Conservation (phyloP, 495 filamentous ascomycete genomes). For the Penicillium pulvis region DNA sequence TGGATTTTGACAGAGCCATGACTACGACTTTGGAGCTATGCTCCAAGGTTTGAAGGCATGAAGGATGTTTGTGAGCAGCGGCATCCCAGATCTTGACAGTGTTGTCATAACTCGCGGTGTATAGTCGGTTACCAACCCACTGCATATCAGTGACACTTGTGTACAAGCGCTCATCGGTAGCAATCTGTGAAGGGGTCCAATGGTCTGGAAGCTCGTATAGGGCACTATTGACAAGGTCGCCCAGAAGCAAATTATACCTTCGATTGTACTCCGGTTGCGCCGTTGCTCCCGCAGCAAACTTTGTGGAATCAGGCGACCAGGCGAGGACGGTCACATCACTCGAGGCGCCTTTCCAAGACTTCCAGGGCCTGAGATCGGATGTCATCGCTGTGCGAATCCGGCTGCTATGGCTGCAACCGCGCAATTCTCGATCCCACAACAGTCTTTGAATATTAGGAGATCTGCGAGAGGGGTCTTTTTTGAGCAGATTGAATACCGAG, state of each 20-base stretch:
- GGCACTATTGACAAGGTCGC: constrained; percentile 55
- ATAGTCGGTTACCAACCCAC: constrained; percentile 67
- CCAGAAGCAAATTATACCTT: constrained; percentile 73
- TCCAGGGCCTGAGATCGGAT: constrained; percentile 36
- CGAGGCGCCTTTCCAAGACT: constrained; percentile 54
- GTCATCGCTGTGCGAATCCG: constrained; percentile 21
- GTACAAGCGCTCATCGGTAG: constrained; percentile 69
- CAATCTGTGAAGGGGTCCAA: constrained; percentile 59
- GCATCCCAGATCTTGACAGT: constrained; percentile 77
- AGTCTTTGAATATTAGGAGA: constrained; percentile 19
- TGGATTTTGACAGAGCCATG: constrained; percentile 57
- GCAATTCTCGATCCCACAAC: constrained; percentile 32
- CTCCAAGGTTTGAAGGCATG: constrained; percentile 52
- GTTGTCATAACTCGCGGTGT: constrained; percentile 79
- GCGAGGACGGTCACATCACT: constrained; percentile 50
- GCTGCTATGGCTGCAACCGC: constrained; percentile 7
- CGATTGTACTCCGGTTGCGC: constrained; percentile 81
- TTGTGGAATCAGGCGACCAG: constrained; percentile 52
- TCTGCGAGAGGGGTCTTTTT: background rate
- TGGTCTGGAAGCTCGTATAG: constrained; percentile 73
- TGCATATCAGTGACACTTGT: constrained; percentile 75
- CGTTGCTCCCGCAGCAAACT: constrained; percentile 64
- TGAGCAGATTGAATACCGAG: too few species aligned
- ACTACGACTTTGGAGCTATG: constrained; percentile 74
- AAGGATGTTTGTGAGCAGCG: constrained; percentile 24